Evolutionary conservation across 176 grass and related monocot species (phyloP).

Genomic region (Carex pumila): DNA sequence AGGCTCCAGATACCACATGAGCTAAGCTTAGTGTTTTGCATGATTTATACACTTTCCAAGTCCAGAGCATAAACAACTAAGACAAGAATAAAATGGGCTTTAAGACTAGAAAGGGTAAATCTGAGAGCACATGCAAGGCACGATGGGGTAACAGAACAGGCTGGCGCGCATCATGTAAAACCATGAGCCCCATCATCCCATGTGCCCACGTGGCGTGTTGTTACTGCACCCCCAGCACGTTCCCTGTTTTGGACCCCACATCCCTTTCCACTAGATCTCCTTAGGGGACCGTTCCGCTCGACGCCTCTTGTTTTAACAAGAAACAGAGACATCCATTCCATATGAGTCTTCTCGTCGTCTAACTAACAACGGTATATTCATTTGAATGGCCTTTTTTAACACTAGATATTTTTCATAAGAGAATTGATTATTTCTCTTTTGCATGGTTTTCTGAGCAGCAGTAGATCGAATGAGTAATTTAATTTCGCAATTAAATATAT

Average conservation of each 20-base stretch:
- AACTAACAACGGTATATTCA: not conserved
- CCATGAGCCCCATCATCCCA: slow-evolving; percentile 28
- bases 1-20: not conserved
- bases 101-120: not conserved
- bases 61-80: not conserved
- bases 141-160: slow-evolving; percentile 41
- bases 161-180: slow-evolving; percentile 45
- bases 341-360: not conserved
- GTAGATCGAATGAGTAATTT: not conserved
- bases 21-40: not conserved
- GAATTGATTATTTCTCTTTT: not conserved
- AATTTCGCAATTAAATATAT: not conserved
- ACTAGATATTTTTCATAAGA: not conserved
- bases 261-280: slow-evolving; percentile 6
- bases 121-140: slow-evolving; percentile 50
- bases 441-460: too few species aligned
- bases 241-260: slow-evolving; percentile 12
- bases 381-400: not conserved
- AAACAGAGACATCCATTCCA: not conserved
- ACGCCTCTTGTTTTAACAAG: not conserved
- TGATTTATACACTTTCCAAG: not conserved
- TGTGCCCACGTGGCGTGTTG: slow-evolving; percentile 35
- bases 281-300: not conserved
- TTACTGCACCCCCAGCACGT: slow-evolving; percentile 12
- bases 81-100: not conserved